Base-by-base conservation (phyloP, 2,329 filamentous ascomycete species). In the Aureobasidium sp. region DNA sequence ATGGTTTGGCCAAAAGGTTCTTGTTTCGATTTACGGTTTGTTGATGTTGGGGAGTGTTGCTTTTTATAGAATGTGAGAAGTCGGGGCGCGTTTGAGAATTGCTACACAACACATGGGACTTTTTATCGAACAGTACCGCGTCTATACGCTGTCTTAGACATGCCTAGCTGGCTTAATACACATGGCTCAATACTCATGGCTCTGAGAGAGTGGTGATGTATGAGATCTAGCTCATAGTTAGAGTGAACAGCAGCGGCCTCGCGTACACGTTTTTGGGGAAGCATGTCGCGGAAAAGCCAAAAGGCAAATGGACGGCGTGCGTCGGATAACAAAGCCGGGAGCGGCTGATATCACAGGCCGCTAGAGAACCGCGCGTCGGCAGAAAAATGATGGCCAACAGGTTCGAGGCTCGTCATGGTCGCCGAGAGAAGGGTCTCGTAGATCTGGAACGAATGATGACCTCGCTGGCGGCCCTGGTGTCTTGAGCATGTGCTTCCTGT, bases 371-470 rank as follows among this genome's bases (percentile, higher is more conserved):
- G 49, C 49, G 49, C 49, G 49, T 53, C 49, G 40, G 35, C 33
- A 25, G 23, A 40, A 53, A 53, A 31, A 53, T 37, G 35, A 17
- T 27, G 23, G 23, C 21, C 23, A 45, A 37, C 23, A 45, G 21
- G n/a, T 21, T 29, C 23, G 23, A 43, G 25, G 37, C 31, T 54
- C 51, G 51, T 54, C 38, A 43, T 42, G 51, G 51, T 15, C 23
- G 51, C 21, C 37, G 25, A 54, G 51, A 27, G 37, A 54, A 54
- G 51, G 51, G 51, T 54, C 51, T 42, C 13, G 19, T 7, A 23
- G 25, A 42, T 54, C 51, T 54, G 51, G 51, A 54, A 42, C 33
- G 33, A 40, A 40, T 38, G 23, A 53, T 53, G 49, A 53, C 49
- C 49, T 53, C 27, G 45, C 29, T 43, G 51, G 35, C 17, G 25